Base-by-base conservation (phyloP, 192 early-diverging fungal genomes). In the Coemansia asiatica region DNA sequence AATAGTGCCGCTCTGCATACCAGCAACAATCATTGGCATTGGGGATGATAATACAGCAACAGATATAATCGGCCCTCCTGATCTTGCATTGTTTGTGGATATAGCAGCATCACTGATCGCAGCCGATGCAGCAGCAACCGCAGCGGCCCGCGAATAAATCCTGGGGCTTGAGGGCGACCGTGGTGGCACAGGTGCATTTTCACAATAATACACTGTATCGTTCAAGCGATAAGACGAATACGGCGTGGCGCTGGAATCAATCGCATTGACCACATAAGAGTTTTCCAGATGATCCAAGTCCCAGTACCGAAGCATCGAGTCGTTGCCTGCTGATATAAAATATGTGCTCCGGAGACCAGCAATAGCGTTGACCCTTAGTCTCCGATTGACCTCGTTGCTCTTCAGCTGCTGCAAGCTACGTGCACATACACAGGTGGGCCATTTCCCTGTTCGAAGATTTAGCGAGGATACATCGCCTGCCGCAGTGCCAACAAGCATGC, bases 281-380 rank as follows among this genome's bases (percentile, higher is more conserved):
- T 90, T 80, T 26, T 93, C 91, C 29, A 91, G 71, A 21, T 75
- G 71, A 7, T 75, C 76, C 21, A 82, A 81, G 67, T 94, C 89
- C 91, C 94, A 94, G 62, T 89, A 91, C n/a, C 94, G 78, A 29
- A 97, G 74, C 73, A 94, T 94, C 33, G 91, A 86, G 78, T 97
- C 95, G 5, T 86, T 87, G 6, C 94, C 92, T 0, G 79, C 91
- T 1, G 91, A 87, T 22, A 97, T 74, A 77, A 97, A 85, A 60
- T 84, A 90, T 19, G 81, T 81, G 31, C 89, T 83, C 12, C 69
- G 50, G 1, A 83, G 73, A 54, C 82, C 84, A n/a, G 85, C 74
- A 9, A 92, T 62, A 3, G 87, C 84, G n/a, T 85, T 83, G 22
- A 91, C 81, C 10, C 85, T 58, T 82, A 87, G 18, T 72, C 75